Evolutionary conservation across 148 eudicot species (phyloP), one percentile per base, ranked within the genome.

Genomic region (Rhododendron mucronatum): DNA sequence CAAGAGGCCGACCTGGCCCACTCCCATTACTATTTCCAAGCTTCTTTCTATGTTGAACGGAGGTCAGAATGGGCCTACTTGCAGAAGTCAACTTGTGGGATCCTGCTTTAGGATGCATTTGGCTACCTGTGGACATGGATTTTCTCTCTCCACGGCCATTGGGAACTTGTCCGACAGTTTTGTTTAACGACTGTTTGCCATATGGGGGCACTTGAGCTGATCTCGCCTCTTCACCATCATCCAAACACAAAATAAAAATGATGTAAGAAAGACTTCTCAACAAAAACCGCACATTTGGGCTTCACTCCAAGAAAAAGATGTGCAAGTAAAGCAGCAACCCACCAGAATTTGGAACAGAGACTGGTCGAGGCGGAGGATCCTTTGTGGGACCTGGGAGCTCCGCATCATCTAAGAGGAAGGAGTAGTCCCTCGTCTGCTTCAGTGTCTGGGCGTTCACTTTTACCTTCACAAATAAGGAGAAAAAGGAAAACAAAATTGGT

Each of bases 381-480:
- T 88, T 91, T 76, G 88, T 82, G 65, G 92, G 91, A 79, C 88
- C 89, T 63, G 95, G 96, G 87, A 90, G 88, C 78, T 92, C 96
- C 4, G 93, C 92, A 86, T 95, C 98, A 83, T 97, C 96, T 69
- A 94, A 59, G 30, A 97, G 90, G 86, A 94, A 95, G n/a, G 99
- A 95, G 86, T 95, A 97, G 88, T 97, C 99, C 88, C 98, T 94
- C 0, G 96, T 92, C 73, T 90, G 91, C 86, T 94, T 97, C 7
- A 94, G 88, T 16, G 89, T 91, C 88, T 95, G 91, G 28, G 89
- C 94, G 84, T 95, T 97, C 35, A 88, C 83, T 86, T 89, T 90
- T 79, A 84, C 74, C 98, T 94, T 93, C 88, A 88, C 69, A 50
- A 78, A 67, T 83, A 81, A 53, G 51, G 6, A 86, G 16, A 33